These are phyloP conservation scores for Elaphomyces granulatus DNA, from an alignment of 495 filamentous ascomycete species.

Conservation along the genomic window DNA sequence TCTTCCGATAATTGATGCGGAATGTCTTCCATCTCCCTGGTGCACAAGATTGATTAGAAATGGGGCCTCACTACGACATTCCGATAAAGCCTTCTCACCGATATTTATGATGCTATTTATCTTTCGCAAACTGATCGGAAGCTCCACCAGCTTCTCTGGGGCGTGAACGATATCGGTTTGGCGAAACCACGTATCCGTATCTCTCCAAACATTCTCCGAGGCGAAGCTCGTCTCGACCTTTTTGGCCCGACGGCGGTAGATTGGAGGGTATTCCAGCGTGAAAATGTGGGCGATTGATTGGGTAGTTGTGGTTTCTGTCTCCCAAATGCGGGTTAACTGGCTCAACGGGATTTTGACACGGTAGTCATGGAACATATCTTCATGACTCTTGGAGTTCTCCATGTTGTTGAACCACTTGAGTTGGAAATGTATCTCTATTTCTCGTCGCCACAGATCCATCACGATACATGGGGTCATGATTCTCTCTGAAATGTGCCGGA, in stretches of 20 bases:
- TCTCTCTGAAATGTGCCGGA: conserved; percentile 16
- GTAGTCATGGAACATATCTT: conserved; percentile 20
- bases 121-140: conserved; percentile 43
- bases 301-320: conserved; percentile 17
- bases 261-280: conserved; percentile 47
- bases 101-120: conserved; percentile 53
- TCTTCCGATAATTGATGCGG: conserved; percentile 16
- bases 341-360: conserved; percentile 49
- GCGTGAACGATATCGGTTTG: conserved; percentile 53
- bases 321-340: conserved; percentile 43
- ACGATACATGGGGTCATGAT: conserved; percentile 7
- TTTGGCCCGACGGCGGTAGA: conserved; percentile 42
- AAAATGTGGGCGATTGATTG: conserved; percentile 39
- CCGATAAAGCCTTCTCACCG: conserved; percentile 35
- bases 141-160: conserved; percentile 12
- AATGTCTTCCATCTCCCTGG: conserved; percentile 30
- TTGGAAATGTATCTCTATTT: conserved; percentile 19
- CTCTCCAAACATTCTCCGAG: conserved; percentile 40
- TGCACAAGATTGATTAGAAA: too few relatives aligned
- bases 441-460: conserved; percentile 16
- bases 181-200: conserved; percentile 58
- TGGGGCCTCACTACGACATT: too few relatives aligned
- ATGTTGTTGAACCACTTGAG: conserved; percentile 6
- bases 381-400: conserved; percentile 3
- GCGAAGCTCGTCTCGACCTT: conserved; percentile 28